A percentile compares a stretch with the other conserved stretches of the same genome.
phyloP scores from a whole-genome alignment of 148 eudicot species.

The Arbutus unedo region DNA sequence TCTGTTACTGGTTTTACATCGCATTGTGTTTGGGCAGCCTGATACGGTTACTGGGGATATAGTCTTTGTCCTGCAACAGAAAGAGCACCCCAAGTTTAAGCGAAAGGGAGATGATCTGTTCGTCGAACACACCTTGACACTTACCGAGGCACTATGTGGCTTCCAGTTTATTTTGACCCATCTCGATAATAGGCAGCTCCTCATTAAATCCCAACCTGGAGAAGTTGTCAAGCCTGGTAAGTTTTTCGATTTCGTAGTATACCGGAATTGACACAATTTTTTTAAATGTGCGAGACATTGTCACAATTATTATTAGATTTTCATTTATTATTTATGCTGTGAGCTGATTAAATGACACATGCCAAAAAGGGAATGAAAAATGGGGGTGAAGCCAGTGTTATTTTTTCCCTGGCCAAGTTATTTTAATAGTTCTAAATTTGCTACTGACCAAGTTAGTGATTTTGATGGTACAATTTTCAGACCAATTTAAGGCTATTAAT shows the following conservation, averaged over 20 bases:
- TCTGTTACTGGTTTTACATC: background rate
- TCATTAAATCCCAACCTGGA: conserved; percentile 52
- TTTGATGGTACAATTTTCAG: conserved; percentile 20
- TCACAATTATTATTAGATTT: background rate
- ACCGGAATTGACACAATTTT: background rate
- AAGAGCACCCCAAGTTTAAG: conserved; percentile 51
- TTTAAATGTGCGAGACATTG: background rate
- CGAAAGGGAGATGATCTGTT: conserved; percentile 54
- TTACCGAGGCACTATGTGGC: conserved; percentile 51
- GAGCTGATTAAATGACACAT: background rate
- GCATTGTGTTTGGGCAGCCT: conserved; percentile 35
- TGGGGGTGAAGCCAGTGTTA: no score
- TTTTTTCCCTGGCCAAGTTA: no score
- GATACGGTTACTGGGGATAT: conserved; percentile 52
- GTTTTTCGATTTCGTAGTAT: background rate
- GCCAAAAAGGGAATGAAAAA: no score
- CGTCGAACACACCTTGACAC: conserved; percentile 44
- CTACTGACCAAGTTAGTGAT: background rate
- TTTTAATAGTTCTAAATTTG: background rate
- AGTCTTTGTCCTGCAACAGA: conserved; percentile 48
- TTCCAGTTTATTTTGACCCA: conserved; percentile 52
- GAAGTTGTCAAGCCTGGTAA: conserved; percentile 56
- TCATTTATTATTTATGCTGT: background rate
- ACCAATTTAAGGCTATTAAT: conserved; percentile 47
- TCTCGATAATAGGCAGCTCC: conserved; percentile 48